Conservation (phyloP, 2,329 filamentous ascomycete species). For the Aureobasidium mangrovei region DNA sequence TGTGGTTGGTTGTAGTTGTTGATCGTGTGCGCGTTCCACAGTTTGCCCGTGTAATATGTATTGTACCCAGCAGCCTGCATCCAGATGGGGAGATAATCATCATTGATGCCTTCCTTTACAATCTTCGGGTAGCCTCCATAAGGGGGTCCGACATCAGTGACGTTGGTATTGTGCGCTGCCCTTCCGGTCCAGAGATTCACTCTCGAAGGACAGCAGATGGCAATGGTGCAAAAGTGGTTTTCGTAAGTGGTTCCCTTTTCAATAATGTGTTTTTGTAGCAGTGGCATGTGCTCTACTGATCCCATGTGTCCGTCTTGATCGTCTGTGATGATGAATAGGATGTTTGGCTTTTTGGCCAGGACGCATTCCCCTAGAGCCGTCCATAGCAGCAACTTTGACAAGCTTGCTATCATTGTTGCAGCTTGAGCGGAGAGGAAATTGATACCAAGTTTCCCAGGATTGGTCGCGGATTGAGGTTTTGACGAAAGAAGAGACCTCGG, state of each 20-base stretch:
- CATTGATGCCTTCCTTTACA: conserved; percentile 53
- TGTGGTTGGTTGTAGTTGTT: conserved; percentile 53
- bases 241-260: conserved; percentile 50
- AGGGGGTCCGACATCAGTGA: conserved; percentile 47
- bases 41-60: conserved; percentile 63
- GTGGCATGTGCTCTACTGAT: conserved; percentile 53
- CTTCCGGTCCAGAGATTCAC: conserved; percentile 57
- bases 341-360: conserved; percentile 35
- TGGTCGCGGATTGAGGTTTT: no score
- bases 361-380: not conserved
- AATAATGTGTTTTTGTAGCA: conserved; percentile 47
- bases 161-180: conserved; percentile 60
- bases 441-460: no score
- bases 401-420: not conserved
- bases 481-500: no score
- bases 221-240: conserved; percentile 55
- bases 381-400: not conserved
- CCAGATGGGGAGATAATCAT: conserved; percentile 61
- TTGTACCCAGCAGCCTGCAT: conserved; percentile 58
- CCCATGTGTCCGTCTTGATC: conserved; percentile 57
- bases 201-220: conserved; percentile 58
- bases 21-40: conserved; percentile 56
- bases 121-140: conserved; percentile 60
- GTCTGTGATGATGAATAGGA: conserved; percentile 60
- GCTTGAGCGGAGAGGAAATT: no score